Percentiles rank a stretch among this genome's conserved stretches.
Evolutionary conservation across 1,284 basidiomycete species (phyloP).

Genomic region (Apiotrichum porosum): DNA sequence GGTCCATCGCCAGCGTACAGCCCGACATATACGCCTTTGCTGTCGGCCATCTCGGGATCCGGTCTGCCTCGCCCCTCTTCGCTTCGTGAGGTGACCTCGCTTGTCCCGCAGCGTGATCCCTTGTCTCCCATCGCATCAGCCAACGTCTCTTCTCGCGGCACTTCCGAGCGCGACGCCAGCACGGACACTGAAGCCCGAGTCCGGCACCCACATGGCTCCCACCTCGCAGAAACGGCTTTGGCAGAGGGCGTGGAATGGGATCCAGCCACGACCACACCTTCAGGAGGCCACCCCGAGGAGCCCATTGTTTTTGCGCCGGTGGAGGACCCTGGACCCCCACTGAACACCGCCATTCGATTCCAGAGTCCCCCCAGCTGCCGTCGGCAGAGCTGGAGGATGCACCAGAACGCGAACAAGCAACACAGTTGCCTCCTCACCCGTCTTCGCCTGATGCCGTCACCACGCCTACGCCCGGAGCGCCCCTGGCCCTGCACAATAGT

Average conservation of each 20-base stretch:
- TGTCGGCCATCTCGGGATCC: too few relatives aligned
- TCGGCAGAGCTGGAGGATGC: background rate
- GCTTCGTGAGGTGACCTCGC: too few relatives aligned
- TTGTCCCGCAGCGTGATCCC: too few relatives aligned
- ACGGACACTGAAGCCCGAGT: slow-evolving; percentile 13
- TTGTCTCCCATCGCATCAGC: too few relatives aligned
- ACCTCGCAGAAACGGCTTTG: background rate
- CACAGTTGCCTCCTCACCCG: background rate
- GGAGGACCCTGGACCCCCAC: background rate
- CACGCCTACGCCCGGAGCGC: background rate
- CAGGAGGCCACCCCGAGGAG: background rate
- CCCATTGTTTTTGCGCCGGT: background rate
- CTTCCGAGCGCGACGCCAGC: slow-evolving; percentile 26
- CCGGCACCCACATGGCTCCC: background rate
- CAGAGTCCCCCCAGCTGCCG: background rate
- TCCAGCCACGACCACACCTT: background rate
- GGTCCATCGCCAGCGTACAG: slow-evolving; percentile 49
- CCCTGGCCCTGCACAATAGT: background rate
- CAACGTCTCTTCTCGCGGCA: slow-evolving; percentile 16
- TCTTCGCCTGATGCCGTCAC: background rate
- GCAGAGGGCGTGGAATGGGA: background rate
- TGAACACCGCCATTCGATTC: background rate
- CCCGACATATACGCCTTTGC: slow-evolving; percentile 8
- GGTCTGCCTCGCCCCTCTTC: too few relatives aligned
- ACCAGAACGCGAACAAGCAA: background rate